Percentiles rank a stretch among this genome's conserved stretches.
Evolutionary conservation across 2,329 filamentous ascomycete species (phyloP).

Genomic region (Aspergillus ustus): DNA sequence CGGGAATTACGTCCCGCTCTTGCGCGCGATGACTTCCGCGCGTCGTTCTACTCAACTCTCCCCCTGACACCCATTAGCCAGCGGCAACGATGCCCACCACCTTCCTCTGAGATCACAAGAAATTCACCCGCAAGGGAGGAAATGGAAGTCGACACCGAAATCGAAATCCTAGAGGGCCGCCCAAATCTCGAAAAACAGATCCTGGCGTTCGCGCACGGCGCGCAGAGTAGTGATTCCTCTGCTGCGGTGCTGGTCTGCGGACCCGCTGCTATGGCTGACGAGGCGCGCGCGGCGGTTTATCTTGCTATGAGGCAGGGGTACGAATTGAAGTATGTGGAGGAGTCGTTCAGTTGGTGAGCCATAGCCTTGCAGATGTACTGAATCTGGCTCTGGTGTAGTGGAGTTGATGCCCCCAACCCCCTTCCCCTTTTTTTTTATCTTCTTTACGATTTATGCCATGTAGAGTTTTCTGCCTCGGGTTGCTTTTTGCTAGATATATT

Average conservation of each 20-base stretch:
- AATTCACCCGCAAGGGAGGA: background rate
- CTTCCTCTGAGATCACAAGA: no score
- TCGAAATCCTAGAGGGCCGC: slow-evolving; percentile 31
- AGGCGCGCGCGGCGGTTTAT: slow-evolving; percentile 48
- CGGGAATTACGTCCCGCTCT: slow-evolving; percentile 35
- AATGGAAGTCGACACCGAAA: background rate
- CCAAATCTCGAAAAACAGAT: slow-evolving; percentile 46
- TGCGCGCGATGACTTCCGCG: slow-evolving; percentile 34
- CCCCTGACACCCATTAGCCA: background rate
- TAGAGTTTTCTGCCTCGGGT: background rate
- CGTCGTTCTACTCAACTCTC: slow-evolving; percentile 37
- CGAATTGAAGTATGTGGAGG: slow-evolving; percentile 51
- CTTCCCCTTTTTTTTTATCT: background rate
- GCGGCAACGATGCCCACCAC: no score
- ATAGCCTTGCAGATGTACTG: no score
- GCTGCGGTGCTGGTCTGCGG: slow-evolving; percentile 52
- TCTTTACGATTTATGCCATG: background rate
- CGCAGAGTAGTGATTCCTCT: slow-evolving; percentile 30
- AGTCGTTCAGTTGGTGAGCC: slow-evolving; percentile 48
- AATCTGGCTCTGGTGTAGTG: no score
- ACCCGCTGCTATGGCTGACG: slow-evolving; percentile 51
- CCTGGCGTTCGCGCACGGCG: slow-evolving; percentile 36
- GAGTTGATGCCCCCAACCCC: no score
- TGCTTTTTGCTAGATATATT: background rate
- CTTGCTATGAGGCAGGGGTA: slow-evolving; percentile 39